Evolutionary conservation across 148 eudicot species (phyloP), one percentile per base, ranked within the genome.

Genomic region (Chenopodium berlandieri): DNA sequence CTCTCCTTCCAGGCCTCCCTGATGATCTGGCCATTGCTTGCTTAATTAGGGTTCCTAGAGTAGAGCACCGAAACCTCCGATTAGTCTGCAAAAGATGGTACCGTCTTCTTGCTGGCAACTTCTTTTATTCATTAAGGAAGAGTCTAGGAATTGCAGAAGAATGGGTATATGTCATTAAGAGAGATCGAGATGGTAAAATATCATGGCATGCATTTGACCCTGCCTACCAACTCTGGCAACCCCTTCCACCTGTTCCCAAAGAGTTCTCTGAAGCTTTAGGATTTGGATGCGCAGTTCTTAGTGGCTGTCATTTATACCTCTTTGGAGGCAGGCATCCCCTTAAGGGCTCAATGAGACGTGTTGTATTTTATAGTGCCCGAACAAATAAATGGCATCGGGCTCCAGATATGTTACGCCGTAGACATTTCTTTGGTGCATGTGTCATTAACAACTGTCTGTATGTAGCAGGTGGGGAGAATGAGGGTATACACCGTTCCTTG

Each of bases 341-440:
- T 2, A 94, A 94, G 89, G 99, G 99, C 23, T 92, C 97, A 46
- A 94, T 95, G 99, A 90, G 99, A 79, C 91, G 99, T 9, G 99
- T 94, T 27, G 86, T 95, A 9, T 95, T 89, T 80, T 95, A 95
- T 77, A 94, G 94, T 74, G 98, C 98, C 7, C 77, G 99, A 73
- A 94, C 93, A 22, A 95, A 95, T 80, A 95, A 95, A 81, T 95
- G 99, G 99, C 98, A 89, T 77, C 89, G 99, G 13, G 98, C 99
- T 47, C 99, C 97, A 0, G 99, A 95, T 78, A 95, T 95, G 99
- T 89, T 94, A 34, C 83, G 98, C 23, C 83, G 92, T 30, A 84
- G 99, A 54, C 97, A 95, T 83, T 90, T 93, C 82, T 95, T 92
- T 44, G 98, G 98, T 22, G 91, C 94, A 17, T 93, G 97, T 85